phyloP scores from a whole-genome alignment of 2,329 filamentous ascomycete species.

The Hypoxylon sp. region DNA sequence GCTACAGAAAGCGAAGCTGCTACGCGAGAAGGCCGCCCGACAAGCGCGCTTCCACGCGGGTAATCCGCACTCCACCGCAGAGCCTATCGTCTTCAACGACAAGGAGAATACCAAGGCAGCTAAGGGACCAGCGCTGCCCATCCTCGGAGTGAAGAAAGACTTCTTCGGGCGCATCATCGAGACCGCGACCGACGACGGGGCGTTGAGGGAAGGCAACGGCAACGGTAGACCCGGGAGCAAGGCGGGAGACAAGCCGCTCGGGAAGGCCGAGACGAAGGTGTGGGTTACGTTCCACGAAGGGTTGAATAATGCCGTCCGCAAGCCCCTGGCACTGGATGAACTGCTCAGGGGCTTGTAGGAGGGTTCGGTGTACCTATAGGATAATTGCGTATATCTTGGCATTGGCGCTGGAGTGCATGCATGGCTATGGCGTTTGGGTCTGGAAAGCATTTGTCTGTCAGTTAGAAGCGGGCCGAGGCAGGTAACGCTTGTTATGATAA shows the following conservation, averaged over 20 bases:
- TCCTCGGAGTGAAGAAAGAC: slow-evolving; percentile 55
- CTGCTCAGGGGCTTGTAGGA: slow-evolving; percentile 68
- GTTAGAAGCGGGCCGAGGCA: not conserved
- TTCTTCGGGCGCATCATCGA: slow-evolving; percentile 56
- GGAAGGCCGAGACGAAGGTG: slow-evolving; percentile 65
- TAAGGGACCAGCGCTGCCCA: slow-evolving; percentile 45
- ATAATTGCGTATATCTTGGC: slow-evolving; percentile 4
- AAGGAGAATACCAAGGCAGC: slow-evolving; percentile 54
- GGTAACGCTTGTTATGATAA: not conserved
- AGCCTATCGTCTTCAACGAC: slow-evolving; percentile 50
- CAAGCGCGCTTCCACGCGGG: slow-evolving; percentile 73
- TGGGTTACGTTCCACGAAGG: slow-evolving; percentile 84
- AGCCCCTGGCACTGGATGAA: slow-evolving; percentile 77
- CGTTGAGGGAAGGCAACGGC: slow-evolving; percentile 54
- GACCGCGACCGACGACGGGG: slow-evolving; percentile 45
- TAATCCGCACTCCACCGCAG: slow-evolving; percentile 46
- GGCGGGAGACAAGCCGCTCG: slow-evolving; percentile 44
- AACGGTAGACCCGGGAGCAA: slow-evolving; percentile 47
- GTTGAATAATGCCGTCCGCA: slow-evolving; percentile 81
- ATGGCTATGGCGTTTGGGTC: slow-evolving; percentile 37
- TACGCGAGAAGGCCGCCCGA: slow-evolving; percentile 73
- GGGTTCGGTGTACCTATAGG: slow-evolving; percentile 1
- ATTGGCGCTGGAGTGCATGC: slow-evolving; percentile 27
- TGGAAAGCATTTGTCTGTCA: not conserved
- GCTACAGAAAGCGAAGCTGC: slow-evolving; percentile 76